Base-by-base conservation (phyloP, 208 protist genomes). In the Wallacemonas sp. region DNA sequence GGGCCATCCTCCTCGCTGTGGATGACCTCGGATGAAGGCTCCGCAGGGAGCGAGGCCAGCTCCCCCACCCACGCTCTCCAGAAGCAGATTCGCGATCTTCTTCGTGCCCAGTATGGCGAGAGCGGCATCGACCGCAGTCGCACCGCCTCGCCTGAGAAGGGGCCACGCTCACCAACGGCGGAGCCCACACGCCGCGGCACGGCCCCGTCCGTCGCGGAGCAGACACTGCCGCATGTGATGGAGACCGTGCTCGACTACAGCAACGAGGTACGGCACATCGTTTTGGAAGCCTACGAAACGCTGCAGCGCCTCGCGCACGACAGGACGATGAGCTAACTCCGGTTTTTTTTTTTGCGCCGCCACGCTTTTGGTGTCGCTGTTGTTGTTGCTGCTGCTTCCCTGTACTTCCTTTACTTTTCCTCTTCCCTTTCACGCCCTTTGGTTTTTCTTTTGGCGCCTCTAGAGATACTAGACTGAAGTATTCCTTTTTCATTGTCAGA, bases 201-300 rank as follows among this genome's bases (percentile, higher is more conserved):
- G n/a, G n/a, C n/a, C n/a, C n/a, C n/a, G n/a, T n/a, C n/a, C n/a
- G n/a, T n/a, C n/a, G n/a, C 24, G 4, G 62, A 43, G 1, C 55
- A 72, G 32, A 70, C 76, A 1, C 46, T 93, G 33, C 67, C 78
- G 38, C 72, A 84, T 52, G 68, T 95, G 36, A 83, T 83, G 39
- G 84, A 85, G 16, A 88, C 81, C 23, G 72, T 87, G n/a, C 58
- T 92, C 14, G 89, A 88, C 65, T 95, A 89, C 72, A 78, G 81
- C 12, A 72, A 83, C 24, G 86, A 90, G 48, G 73, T 93, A 16
- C 78, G 78, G 30, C 55, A 64, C 23, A 82, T 90, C 65, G 74
- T 93, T 16, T 49, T 71, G 16, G 60, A 74, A 24, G 82, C 84
- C 21, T 54, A 64, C 19, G 60, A 78, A 16, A 72, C 78, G 1